These are phyloP conservation scores for Linum lewisii DNA, from an alignment of 345 rosid species.

Conservation along the genomic window DNA sequence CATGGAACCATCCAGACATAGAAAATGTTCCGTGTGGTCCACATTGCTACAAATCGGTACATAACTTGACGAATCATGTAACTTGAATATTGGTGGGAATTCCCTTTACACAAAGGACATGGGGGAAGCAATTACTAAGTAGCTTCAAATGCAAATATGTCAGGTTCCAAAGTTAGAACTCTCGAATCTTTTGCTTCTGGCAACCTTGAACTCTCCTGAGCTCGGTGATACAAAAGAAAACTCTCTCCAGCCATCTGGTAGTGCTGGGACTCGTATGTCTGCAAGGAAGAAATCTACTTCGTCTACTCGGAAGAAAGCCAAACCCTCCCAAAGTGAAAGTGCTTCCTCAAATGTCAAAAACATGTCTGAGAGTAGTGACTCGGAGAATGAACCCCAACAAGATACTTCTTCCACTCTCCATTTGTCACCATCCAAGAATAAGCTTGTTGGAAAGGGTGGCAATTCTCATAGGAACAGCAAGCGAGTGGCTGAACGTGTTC, in stretches of 20 bases:
- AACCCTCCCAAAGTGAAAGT: constrained; percentile 77
- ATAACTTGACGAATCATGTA: constrained; percentile 3
- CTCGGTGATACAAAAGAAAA: constrained; percentile 41
- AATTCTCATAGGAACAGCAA: constrained; percentile 74
- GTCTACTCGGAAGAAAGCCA: constrained; percentile 38
- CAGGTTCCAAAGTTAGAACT: constrained; percentile 57
- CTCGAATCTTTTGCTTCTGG: too few relatives aligned
- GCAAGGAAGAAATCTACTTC: constrained; percentile 46
- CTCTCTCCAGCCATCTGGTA: constrained; percentile 44
- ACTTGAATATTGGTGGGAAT: constrained; percentile 6
- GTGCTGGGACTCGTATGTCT: constrained; percentile 29
- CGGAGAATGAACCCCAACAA: constrained; percentile 57
- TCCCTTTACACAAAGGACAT: constrained; percentile 6
- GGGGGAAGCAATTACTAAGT: constrained; percentile 8
- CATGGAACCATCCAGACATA: constrained; percentile 51
- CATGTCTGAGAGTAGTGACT: constrained; percentile 74
- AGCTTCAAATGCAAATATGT: constrained; percentile 13
- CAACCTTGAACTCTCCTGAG: constrained; percentile 21
- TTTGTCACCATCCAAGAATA: constrained; percentile 49
- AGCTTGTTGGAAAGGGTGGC: constrained; percentile 50
- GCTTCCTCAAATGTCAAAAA: constrained; percentile 86
- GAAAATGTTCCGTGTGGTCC: constrained; percentile 71
- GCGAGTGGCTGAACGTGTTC: constrained; percentile 77
- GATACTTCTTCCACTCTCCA: constrained; percentile 32
- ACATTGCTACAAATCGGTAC: constrained; percentile 68